Evolutionary conservation across 768 basidiomycete species (phyloP), one percentile per base, ranked within the genome.

Genomic region (Amanita thiersii): DNA sequence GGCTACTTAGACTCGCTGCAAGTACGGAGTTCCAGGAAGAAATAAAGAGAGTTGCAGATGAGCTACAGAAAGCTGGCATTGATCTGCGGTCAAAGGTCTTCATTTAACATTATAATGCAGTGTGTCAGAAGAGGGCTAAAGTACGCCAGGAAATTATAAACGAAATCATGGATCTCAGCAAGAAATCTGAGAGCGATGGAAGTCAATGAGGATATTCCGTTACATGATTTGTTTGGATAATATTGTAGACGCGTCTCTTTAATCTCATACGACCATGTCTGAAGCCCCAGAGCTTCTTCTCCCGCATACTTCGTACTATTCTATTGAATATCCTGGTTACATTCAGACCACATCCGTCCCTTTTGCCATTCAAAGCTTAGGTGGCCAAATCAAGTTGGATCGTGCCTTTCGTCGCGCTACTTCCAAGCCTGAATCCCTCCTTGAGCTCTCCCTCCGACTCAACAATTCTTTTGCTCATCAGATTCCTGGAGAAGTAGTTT

Each of bases 301-400:
- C 1, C 76, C 81, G 15, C 64, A 72, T 24, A 65, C 68, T 4
- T 66, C 76, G 21, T 85, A 81, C 56, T 85, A 84, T 55, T 83
- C 88, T 3, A 68, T 94, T 47, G 92, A 96, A 59, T 94, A 91
- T 63, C 91, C 91, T 5, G 91, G 91, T 47, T 88, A 89, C 50
- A 80, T 96, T 40, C 62, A 69, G 10, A 60, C 69, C 2, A 56
- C 69, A 1, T 85, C 88, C 24, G 70, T 81, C 3, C 68, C 77
- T 0, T 50, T 67, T 12, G 87, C 82, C 1, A 58, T 91, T 32
- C 63, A 70, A 35, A 77, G 70, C 44, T 68, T 87, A 8, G 88
- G 86, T 2, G 81, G 86, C 3, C 81, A 83, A 50, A 53, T 70
- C 19, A 72, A 70, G 46, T 65, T 97, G 3, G 82, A 92, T 43